These are phyloP conservation scores for Ogataea paraovalis DNA, from an alignment of 805 yeast species.

Conservation along the genomic window DNA sequence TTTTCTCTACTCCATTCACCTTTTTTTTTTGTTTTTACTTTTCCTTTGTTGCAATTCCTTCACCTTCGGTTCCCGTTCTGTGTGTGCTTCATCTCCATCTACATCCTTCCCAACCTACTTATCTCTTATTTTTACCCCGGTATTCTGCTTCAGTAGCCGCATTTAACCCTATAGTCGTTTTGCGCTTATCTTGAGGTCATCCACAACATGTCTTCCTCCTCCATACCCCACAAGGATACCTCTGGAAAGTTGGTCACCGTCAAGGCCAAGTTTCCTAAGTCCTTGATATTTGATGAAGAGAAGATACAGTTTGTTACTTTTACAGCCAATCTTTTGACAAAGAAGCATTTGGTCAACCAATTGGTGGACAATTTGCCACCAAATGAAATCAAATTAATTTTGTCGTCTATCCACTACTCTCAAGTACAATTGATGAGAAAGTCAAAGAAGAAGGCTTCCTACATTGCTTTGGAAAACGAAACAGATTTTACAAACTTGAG, in stretches of 20 bases:
- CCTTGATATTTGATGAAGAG: background rate
- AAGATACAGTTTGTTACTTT: constrained; percentile 1
- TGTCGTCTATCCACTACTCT: background rate
- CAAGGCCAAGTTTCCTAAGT: constrained; percentile 4
- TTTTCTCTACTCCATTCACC: no score
- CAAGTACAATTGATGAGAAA: constrained; percentile 32
- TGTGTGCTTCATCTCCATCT: no score
- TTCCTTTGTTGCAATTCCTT: no score
- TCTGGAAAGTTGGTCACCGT: constrained; percentile 5
- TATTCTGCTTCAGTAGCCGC: no score
- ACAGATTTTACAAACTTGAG: constrained; percentile 41
- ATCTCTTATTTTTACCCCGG: no score
- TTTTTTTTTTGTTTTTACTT: no score
- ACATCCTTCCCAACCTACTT: no score
- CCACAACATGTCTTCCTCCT: background rate
- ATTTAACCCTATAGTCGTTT: no score
- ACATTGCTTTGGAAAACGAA: constrained; percentile 34
- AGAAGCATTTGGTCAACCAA: constrained; percentile 1
- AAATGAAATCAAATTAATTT: background rate
- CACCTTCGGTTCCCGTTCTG: no score
- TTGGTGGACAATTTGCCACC: background rate
- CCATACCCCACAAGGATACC: background rate
- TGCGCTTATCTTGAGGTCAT: no score
- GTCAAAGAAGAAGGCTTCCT: constrained; percentile 42
- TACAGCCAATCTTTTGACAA: constrained; percentile 5